Evolutionary conservation across 2,329 filamentous ascomycete species (phyloP), one percentile per base, ranked within the genome.

Genomic region (Aspergillus alliaceus): DNA sequence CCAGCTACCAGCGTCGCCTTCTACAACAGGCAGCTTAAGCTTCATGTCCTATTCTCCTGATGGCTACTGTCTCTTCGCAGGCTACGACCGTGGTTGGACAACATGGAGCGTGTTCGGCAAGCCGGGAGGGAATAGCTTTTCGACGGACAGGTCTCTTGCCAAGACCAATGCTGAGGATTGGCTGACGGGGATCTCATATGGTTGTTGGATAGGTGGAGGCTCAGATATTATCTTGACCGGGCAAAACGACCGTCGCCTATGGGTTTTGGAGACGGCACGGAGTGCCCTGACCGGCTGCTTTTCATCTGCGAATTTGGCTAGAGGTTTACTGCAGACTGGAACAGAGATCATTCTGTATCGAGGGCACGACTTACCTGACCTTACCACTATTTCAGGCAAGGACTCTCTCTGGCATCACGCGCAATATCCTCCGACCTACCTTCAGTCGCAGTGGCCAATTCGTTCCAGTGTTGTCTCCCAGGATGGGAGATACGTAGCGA

Each of bases 51-150:
- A 96, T 77, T 97, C 95, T 1, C 92, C 93, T 0, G 95, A 99
- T 72, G 95, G 95, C 18, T 97, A 98, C 73, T 96, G 93, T 72
- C 82, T 99, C 8, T 97, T 99, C 74, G 92, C 90, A 42, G 95
- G 93, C 1, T 98, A 93, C 69, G 88, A 95, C 67, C 87, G 88
- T 57, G 96, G 95, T 0, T 99, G 95, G 95, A 89, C 90, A 4
- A 93, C 88, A 47, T 99, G 93, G 93, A 98, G 93, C 72, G 95
- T 98, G 35, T 99, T 96, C 74, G 95, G 95, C 32, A 97, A 96
- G 73, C 84, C 89, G 2, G 88, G 92, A 14, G 92, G 89, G 54
- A 91, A 86, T 65, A 96, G 91, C 69, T 98, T 98, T 71, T 82
- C 83, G 6, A 82, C 85, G 12, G 90, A 96, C 66, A 79, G 80